Conservation (phyloP, 768 basidiomycete genomes). For the Clathrus columnatus region DNA sequence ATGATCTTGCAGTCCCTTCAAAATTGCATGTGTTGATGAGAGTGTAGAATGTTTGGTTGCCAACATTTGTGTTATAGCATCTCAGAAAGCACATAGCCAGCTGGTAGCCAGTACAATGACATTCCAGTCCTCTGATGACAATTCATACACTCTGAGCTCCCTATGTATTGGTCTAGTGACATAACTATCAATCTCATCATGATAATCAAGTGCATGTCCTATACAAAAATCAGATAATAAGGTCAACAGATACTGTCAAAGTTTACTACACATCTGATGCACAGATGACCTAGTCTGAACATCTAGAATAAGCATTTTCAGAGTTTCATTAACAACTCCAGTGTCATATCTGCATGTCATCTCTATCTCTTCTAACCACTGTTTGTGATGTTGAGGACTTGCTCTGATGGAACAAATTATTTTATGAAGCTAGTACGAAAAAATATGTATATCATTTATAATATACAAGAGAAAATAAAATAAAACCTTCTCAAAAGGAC, state of each 20-base stretch:
- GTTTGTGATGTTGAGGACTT: conserved; percentile 3
- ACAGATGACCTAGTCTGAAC: conserved; percentile 1
- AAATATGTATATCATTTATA: background rate
- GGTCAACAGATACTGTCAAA: no score
- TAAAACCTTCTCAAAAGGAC: background rate
- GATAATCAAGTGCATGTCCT: background rate
- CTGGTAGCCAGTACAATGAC: conserved; percentile 15
- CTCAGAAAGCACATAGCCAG: conserved; percentile 24
- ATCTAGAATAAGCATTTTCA: conserved; percentile 8
- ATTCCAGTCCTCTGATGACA: conserved; percentile 22
- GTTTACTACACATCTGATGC: conserved; percentile 6
- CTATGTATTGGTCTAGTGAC: conserved; percentile 16
- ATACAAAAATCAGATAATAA: background rate
- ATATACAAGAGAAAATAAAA: no score
- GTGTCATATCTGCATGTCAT: background rate
- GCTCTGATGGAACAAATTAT: conserved; percentile 8
- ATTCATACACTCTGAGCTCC: conserved; percentile 8
- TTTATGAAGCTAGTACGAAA: conserved; percentile 5
- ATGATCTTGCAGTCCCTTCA: conserved; percentile 25
- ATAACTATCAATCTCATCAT: conserved; percentile 11
- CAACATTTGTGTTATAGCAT: conserved; percentile 27
- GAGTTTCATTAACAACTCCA: no score
- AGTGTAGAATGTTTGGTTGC: no score
- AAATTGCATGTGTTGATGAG: conserved; percentile 27
- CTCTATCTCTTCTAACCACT: background rate